phyloP scores from a whole-genome alignment of 805 yeast genomes.

The Wickerhamiella occidentalis region DNA sequence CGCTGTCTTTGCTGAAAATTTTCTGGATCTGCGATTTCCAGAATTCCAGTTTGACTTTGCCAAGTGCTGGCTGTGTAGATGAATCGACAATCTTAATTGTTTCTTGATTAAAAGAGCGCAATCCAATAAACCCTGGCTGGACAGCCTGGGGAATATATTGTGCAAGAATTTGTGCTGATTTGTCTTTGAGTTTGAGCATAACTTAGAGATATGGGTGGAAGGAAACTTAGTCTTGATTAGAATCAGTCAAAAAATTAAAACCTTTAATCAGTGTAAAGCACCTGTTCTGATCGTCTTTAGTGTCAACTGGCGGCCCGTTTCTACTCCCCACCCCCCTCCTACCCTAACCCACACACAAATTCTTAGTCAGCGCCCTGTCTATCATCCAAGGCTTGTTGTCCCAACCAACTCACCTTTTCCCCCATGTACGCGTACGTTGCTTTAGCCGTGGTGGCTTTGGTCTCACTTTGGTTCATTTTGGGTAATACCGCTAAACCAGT shows the following conservation, averaged over 20 bases:
- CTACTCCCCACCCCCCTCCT: too few relatives aligned
- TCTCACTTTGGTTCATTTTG: not conserved
- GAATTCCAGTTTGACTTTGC: slow-evolving; percentile 48
- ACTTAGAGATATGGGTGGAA: too few relatives aligned
- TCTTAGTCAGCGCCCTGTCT: slow-evolving; percentile 15
- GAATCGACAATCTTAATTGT: slow-evolving; percentile 40
- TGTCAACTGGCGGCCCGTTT: too few relatives aligned
- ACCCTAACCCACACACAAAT: too few relatives aligned
- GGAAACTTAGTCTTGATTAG: too few relatives aligned
- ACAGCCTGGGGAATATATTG: slow-evolving; percentile 53
- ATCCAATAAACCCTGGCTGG: slow-evolving; percentile 49
- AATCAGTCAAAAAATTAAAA: too few relatives aligned
- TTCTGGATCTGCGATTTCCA: slow-evolving; percentile 55
- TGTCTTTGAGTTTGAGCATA: slow-evolving; percentile 37
- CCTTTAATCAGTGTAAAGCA: too few relatives aligned
- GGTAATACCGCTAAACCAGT: slow-evolving; percentile 29
- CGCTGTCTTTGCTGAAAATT: slow-evolving; percentile 29
- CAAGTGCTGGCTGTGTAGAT: slow-evolving; percentile 27
- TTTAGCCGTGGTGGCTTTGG: not conserved
- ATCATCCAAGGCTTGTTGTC: too few relatives aligned
- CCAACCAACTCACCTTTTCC: not conserved
- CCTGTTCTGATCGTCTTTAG: too few relatives aligned
- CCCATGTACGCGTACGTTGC: slow-evolving; percentile 1
- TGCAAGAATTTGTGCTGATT: slow-evolving; percentile 52
- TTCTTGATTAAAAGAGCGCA: slow-evolving; percentile 55